Evolutionary conservation across 1,284 basidiomycete species (phyloP), one percentile per base, ranked within the genome.

Genomic region (Pseudozyma thailandica): DNA sequence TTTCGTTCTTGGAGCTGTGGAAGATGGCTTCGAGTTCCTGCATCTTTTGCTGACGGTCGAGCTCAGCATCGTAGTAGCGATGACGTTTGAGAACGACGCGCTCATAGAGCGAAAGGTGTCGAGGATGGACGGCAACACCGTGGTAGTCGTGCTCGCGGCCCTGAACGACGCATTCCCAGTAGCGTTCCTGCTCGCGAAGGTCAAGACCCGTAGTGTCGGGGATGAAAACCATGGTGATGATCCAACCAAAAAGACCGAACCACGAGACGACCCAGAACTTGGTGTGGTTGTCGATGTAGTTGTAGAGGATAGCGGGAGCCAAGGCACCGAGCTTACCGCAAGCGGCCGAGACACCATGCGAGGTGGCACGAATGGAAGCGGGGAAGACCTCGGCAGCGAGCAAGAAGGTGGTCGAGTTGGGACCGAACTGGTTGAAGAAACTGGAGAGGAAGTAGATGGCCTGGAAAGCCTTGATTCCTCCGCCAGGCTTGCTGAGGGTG

Each of bases 121-220:
- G 81, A 12, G 85, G 86, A 82, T 87, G 85, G 41, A 87, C 82
- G 27, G 86, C 86, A 54, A 87, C 84, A 56, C 87, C 87, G 80
- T 87, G 86, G 83, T 87, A 87, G 42, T 86, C 85, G 23, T 81
- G 60, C 21, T 83, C 80, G 23, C 83, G 81, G n/a, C 86, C 87
- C 42, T 82, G 76, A 16, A 85, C 81, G 37, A 87, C 86, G 60
- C 83, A 86, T 13, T 82, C 79, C 86, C 86, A 87, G 84, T 87
- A 87, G 55, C 86, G 83, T 75, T 87, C 87, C 75, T 86, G 86
- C 80, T 87, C 87, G 53, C 85, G 82, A 21, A 87, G 82, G 72
- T 87, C 86, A 44, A 87, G 82, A 55, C 86, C 86, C n/a, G 86
- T 87, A 10, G 86, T 86, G 74, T 87, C 86, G 18, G 83, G 82